phyloP scores from a whole-genome alignment of 2,329 filamentous ascomycete species.

The Penicillium sp. region DNA sequence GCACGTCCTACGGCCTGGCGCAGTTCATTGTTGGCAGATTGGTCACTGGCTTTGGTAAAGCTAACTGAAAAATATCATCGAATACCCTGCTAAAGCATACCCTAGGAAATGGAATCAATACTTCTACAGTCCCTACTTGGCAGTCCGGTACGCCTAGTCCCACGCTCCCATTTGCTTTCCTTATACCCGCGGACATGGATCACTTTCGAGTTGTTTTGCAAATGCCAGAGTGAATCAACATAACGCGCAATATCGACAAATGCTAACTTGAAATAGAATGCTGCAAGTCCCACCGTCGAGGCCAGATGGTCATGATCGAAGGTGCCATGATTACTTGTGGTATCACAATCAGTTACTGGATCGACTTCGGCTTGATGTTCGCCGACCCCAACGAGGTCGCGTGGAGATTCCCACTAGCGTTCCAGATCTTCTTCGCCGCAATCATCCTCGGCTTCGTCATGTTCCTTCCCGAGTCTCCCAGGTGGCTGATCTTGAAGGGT shows the following conservation, averaged over 20 bases:
- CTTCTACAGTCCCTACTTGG: constrained; percentile 49
- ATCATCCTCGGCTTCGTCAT: constrained; percentile 37
- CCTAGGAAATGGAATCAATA: constrained; percentile 45
- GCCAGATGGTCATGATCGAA: constrained; percentile 50
- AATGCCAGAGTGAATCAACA: neutral
- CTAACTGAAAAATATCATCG: neutral
- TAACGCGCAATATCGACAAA: neutral
- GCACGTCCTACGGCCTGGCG: constrained; percentile 44
- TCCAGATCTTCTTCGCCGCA: constrained; percentile 38
- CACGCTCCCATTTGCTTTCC: neutral
- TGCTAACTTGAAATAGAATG: constrained; percentile 26
- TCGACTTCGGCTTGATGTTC: constrained; percentile 49
- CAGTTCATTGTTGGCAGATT: constrained; percentile 50
- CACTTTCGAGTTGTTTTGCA: neutral
- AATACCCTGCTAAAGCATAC: neutral
- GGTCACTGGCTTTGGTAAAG: constrained; percentile 35
- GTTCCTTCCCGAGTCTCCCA: constrained; percentile 42
- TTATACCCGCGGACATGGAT: neutral
- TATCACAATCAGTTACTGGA: constrained; percentile 50
- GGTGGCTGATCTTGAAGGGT: constrained; percentile 53
- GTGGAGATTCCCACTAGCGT: constrained; percentile 47
- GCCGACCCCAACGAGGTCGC: constrained; percentile 40
- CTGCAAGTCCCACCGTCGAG: constrained; percentile 41
- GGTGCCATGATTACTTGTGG: constrained; percentile 51
- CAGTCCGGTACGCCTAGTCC: constrained; percentile 37